A percentile compares a stretch with the other conserved stretches of the same genome.
Conservation (phyloP, 2,329 filamentous ascomycete genomes). For the Lachnellula cervina region DNA sequence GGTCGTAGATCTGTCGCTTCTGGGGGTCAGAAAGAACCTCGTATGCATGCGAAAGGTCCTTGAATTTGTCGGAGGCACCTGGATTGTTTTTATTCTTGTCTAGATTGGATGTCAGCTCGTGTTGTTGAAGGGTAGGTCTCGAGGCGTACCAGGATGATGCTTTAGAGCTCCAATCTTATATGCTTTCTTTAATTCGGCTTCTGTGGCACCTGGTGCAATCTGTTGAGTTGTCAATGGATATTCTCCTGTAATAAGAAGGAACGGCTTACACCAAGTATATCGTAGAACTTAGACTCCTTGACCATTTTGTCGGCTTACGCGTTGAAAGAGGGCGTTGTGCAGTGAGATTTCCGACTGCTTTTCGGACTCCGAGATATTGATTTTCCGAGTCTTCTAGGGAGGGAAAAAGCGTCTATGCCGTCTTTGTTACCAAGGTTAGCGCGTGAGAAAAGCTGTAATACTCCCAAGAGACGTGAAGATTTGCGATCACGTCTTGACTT, state of each 20-base stretch:
- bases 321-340: conserved; percentile 7
- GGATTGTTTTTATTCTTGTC: conserved; percentile 97
- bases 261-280: conserved; percentile 65
- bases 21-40: conserved; percentile 89
- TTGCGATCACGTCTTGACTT: not conserved
- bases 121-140: conserved; percentile 4
- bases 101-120: conserved; percentile 34
- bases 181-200: conserved; percentile 84
- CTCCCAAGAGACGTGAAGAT: not conserved
- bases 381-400: not conserved
- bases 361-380: not conserved
- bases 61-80: conserved; percentile 94
- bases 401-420: not conserved
- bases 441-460: not conserved
- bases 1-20: conserved; percentile 89
- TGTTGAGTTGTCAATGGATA: conserved; percentile 37
- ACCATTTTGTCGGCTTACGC: conserved; percentile 54
- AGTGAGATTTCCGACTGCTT: not conserved
- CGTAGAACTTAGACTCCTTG: conserved; percentile 76
- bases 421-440: not conserved
- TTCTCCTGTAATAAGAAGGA: conserved; percentile 5
- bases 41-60: conserved; percentile 93
- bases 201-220: conserved; percentile 74
- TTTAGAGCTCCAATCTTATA: conserved; percentile 82
- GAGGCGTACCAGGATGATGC: conserved; percentile 71